Percentiles rank a stretch among this genome's conserved stretches.
Conservation (phyloP, 305 asterid species). For the Fraxinus baroniana region DNA sequence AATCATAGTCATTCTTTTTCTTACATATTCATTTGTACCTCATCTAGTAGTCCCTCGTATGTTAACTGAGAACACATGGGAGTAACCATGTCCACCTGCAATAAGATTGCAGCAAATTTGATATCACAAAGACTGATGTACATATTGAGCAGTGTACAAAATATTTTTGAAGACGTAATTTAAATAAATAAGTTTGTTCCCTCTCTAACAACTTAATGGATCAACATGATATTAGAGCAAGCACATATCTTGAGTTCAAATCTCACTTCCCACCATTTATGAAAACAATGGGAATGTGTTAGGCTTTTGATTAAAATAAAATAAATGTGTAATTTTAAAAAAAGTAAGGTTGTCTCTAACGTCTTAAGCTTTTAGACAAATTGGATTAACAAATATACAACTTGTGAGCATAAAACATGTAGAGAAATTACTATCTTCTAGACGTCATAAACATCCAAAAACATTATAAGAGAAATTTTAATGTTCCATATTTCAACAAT, state of each 20-base stretch:
- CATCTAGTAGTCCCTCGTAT: conserved; percentile 90
- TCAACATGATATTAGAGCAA: not conserved
- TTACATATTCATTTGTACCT: conserved; percentile 48
- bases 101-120: conserved; percentile 28
- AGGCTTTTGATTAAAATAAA: not conserved
- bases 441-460: conserved; percentile 12
- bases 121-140: conserved; percentile 16
- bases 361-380: not conserved
- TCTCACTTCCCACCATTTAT: not conserved
- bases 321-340: not conserved
- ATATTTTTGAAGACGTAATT: not conserved
- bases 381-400: not conserved
- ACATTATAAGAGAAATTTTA: not conserved
- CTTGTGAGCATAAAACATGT: conserved; percentile 11
- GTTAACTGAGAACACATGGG: conserved; percentile 94
- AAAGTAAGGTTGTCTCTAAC: not conserved
- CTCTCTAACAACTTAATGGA: not conserved
- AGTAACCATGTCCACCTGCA: conserved; percentile 98
- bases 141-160: not conserved
- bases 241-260: not conserved
- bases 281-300: not conserved
- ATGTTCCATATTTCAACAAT: not conserved
- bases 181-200: not conserved
- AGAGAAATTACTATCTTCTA: conserved; percentile 5
- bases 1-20: not conserved